Percentiles rank a stretch among this genome's conserved stretches.
phyloP scores from a whole-genome alignment of 345 rosid species.

The Moringa oleifera region DNA sequence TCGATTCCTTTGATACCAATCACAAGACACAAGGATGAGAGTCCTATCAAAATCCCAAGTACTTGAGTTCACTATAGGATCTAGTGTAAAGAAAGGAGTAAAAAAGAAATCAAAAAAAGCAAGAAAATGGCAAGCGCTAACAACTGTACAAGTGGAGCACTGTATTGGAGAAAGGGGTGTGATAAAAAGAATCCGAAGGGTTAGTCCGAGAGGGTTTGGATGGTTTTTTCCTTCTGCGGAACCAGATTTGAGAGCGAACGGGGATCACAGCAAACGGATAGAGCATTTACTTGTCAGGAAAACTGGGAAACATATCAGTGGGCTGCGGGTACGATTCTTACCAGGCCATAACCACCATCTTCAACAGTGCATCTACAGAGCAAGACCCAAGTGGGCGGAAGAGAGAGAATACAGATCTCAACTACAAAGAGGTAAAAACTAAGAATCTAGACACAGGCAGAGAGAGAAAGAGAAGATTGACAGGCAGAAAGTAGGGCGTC shows the following conservation, averaged over 20 bases:
- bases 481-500: too few relatives aligned
- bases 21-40: slow-evolving; percentile 1
- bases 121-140: slow-evolving; percentile 2
- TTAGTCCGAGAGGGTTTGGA: background rate
- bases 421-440: too few relatives aligned
- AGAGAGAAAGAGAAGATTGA: slow-evolving; percentile 13
- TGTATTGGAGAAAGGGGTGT: too few relatives aligned
- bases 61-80: too few relatives aligned
- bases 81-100: too few relatives aligned
- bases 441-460: background rate
- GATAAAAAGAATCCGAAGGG: too few relatives aligned
- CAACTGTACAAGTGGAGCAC: slow-evolving; percentile 13
- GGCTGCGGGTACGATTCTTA: slow-evolving; percentile 14
- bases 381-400: slow-evolving; percentile 1
- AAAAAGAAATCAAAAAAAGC: too few relatives aligned
- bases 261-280: slow-evolving; percentile 23
- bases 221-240: slow-evolving; percentile 26
- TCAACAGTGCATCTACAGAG: background rate
- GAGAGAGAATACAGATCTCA: background rate
- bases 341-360: slow-evolving; percentile 18
- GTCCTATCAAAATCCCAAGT: slow-evolving; percentile 4
- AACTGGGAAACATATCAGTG: background rate
- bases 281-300: slow-evolving; percentile 20
- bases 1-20: slow-evolving; percentile 11
- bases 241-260: slow-evolving; percentile 25